These are phyloP conservation scores for Mallotus nudiflorus DNA, from an alignment of 345 rosid species.

Conservation along the genomic window DNA sequence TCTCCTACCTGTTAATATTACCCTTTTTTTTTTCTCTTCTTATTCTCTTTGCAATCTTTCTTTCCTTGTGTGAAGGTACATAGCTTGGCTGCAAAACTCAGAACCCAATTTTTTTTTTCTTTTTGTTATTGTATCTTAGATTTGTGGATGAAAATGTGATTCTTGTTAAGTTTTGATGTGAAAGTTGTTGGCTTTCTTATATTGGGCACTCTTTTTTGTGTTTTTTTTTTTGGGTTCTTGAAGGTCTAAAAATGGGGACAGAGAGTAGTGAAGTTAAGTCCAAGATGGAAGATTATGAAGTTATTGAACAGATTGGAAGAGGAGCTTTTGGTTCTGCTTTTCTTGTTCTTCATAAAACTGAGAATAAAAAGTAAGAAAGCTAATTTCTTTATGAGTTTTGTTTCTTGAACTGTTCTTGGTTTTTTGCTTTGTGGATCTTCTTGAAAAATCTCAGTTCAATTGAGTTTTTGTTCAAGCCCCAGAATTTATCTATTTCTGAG, in stretches of 20 bases:
- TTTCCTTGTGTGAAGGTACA: constrained; percentile 2
- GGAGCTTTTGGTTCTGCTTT: constrained; percentile 86
- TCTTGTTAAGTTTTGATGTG: neutral
- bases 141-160: neutral
- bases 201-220: neutral
- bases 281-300: constrained; percentile 72
- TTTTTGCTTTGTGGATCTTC: constrained; percentile 13
- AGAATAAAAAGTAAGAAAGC: constrained; percentile 62
- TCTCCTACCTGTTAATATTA: neutral
- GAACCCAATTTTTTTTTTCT: neutral
- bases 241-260: constrained; percentile 48
- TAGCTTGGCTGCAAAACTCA: neutral
- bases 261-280: constrained; percentile 50
- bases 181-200: constrained; percentile 4
- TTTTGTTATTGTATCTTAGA: neutral
- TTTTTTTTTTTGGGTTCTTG: constrained; percentile 11
- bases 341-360: constrained; percentile 71
- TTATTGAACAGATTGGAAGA: constrained; percentile 85
- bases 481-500: neutral
- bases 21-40: neutral
- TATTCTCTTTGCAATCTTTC: neutral
- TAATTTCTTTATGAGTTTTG: neutral
- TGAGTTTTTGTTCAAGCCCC: neutral
- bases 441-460: neutral
- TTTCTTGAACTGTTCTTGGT: neutral